Evolutionary conservation across 2,329 filamentous ascomycete species (phyloP), one percentile per base, ranked within the genome.

Genomic region (Botryotinia globosa): DNA sequence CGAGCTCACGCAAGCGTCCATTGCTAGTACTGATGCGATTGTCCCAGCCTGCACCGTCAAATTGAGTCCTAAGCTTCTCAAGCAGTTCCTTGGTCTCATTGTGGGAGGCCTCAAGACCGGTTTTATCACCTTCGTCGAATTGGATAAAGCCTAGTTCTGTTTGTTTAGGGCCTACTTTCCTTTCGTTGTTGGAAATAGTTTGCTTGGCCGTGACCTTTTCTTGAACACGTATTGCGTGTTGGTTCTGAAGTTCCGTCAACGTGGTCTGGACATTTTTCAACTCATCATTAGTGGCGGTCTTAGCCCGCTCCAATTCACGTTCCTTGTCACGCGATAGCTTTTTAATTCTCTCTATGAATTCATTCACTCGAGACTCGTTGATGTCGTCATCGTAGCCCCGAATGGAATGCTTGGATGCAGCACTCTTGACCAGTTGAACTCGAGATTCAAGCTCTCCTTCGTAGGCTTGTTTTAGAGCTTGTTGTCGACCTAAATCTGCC

Each of bases 381-480:
- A 97, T 83, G 20, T 94, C 89, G 32, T 91, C 88, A 75, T 97
- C 94, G 79, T 92, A 97, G 0, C 94, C 94, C 48, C 93, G 91
- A 75, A 99, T 92, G 73, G 89, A 90, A 81, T 97, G 92, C 39
- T 86, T 86, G 63, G 89, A 86, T 25, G 95, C 94, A 54, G 93
- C 90, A 73, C 94, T 90, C 75, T 90, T 93, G 72, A 98, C 89
- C 81, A 97, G 87, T 16, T 87, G 86, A 78, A 91, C 87, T 56
- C 95, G 91, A 62, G 88, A 85, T 77, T 89, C 85, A 5, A 97
- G 81, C 76, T 98, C 92, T 6, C 91, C 89, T 80, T 98, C 93
- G 80, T 96, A 93, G 78, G 92, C 93, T 74, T 93, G 91, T 83
- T 95, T 94, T 80, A 97, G 91, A 3, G 94, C 95, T 81, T 96